Conservation (phyloP, 2,329 filamentous ascomycete genomes). For the Sarocladium kiliense region DNA sequence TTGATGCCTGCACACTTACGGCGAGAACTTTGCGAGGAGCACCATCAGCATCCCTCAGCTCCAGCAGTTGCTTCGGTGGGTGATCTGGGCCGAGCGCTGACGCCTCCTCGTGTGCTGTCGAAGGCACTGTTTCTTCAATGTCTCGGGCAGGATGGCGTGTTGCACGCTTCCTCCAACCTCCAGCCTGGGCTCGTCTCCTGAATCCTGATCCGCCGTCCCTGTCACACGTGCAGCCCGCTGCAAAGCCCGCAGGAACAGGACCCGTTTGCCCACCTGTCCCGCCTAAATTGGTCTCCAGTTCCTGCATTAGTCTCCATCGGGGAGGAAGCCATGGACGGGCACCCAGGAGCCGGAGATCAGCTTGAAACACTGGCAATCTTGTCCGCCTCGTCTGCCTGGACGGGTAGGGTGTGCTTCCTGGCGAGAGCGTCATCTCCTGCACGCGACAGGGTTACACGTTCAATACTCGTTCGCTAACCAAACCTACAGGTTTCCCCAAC, state of each 20-base stretch:
- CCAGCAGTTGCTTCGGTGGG: not conserved
- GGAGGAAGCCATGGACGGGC: not conserved
- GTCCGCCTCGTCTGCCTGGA: not conserved
- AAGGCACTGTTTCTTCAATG: slow-evolving; percentile 1
- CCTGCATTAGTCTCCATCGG: slow-evolving; percentile 10
- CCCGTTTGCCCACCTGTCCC: slow-evolving; percentile 5
- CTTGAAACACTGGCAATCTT: slow-evolving; percentile 11
- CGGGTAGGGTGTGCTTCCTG: not conserved
- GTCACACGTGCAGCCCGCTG: slow-evolving; percentile 7
- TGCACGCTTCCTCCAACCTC: not conserved
- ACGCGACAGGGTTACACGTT: not conserved
- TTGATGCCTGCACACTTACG: not conserved
- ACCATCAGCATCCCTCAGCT: not conserved
- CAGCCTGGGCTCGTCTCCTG: not conserved
- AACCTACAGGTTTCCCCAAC: not conserved
- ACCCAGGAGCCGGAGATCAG: slow-evolving; percentile 7
- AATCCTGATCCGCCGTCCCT: slow-evolving; percentile 1
- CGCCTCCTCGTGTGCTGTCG: slow-evolving; percentile 2
- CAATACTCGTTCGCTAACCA: slow-evolving; percentile 3
- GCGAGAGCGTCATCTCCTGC: not conserved
- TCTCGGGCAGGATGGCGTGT: slow-evolving; percentile 4
- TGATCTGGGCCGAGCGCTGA: not conserved
- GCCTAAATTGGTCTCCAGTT: slow-evolving; percentile 8
- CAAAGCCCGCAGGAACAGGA: not conserved
- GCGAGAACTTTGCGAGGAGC: too few species aligned